A percentile compares a stretch with the other conserved stretches of the same genome.
Evolutionary conservation across 371 early-diverging fungal species (phyloP).

Genomic region (Rhizopus arrhizus): DNA sequence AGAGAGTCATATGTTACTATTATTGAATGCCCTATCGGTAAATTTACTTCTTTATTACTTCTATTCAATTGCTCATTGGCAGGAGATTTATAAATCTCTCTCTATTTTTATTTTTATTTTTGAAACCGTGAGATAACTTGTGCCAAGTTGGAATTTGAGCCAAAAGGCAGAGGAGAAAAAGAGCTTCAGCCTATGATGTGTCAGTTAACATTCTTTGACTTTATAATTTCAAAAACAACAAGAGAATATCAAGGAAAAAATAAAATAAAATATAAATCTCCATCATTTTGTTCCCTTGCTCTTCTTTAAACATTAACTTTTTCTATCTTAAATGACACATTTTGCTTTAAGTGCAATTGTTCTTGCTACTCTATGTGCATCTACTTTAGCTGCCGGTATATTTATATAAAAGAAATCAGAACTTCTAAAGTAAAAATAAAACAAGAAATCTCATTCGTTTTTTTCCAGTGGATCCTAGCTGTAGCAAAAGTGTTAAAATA

Average conservation of each 20-base stretch:
- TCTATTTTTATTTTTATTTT: neutral
- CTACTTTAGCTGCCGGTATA: conserved; percentile 12
- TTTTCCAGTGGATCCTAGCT: conserved; percentile 6
- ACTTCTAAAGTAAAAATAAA: neutral
- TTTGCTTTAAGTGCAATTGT: conserved; percentile 20
- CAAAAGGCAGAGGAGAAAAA: neutral
- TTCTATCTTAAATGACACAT: conserved; percentile 8
- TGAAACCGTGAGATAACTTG: neutral
- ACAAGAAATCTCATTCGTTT: conserved; percentile 7
- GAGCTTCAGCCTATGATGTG: neutral
- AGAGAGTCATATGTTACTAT: no score
- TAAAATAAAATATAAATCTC: neutral
- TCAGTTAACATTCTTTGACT: neutral
- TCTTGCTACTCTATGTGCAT: conserved; percentile 21
- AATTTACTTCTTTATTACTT: no score
- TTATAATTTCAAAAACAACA: conserved; percentile 5
- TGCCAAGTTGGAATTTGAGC: neutral
- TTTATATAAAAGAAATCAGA: neutral
- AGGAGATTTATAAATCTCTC: neutral
- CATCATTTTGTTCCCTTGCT: neutral
- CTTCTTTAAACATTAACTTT: neutral
- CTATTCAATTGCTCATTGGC: neutral
- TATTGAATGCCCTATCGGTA: no score
- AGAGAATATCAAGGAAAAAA: conserved; percentile 3
- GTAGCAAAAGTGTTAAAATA: conserved; percentile 17